Evolutionary conservation across 164 flowering plant species (phyloP).

Genomic region (Umbellularia californica): DNA sequence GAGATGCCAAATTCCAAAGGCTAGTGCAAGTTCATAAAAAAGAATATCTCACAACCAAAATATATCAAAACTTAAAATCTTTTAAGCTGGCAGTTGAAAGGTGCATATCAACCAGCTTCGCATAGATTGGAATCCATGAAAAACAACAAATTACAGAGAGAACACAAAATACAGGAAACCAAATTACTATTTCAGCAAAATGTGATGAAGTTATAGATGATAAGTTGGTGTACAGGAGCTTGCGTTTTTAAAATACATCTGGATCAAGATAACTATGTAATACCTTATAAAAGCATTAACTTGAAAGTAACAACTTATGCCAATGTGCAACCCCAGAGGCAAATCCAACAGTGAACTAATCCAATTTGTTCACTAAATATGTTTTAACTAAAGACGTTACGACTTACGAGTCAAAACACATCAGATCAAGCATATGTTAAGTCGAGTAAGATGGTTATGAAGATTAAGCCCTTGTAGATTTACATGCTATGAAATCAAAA

Average conservation of each 20-base stretch:
- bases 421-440: too few relatives aligned
- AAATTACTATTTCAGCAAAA: background rate
- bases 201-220: background rate
- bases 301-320: too few relatives aligned
- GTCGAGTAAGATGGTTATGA: too few relatives aligned
- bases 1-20: background rate
- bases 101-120: background rate
- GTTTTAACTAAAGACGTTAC: too few relatives aligned
- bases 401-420: too few relatives aligned
- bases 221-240: too few relatives aligned
- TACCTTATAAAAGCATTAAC: too few relatives aligned
- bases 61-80: background rate
- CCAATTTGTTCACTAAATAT: too few relatives aligned
- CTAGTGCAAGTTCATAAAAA: background rate
- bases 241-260: too few relatives aligned
- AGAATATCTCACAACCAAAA: background rate
- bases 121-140: background rate
- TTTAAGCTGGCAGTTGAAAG: background rate
- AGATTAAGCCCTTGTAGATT: background rate
- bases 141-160: background rate
- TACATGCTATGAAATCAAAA: background rate
- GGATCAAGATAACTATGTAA: too few relatives aligned
- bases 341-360: too few relatives aligned
- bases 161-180: background rate
- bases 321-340: too few relatives aligned